Conservation (phyloP, 1,139 yeast species). For the Magnusiomyces tetraspermus region DNA sequence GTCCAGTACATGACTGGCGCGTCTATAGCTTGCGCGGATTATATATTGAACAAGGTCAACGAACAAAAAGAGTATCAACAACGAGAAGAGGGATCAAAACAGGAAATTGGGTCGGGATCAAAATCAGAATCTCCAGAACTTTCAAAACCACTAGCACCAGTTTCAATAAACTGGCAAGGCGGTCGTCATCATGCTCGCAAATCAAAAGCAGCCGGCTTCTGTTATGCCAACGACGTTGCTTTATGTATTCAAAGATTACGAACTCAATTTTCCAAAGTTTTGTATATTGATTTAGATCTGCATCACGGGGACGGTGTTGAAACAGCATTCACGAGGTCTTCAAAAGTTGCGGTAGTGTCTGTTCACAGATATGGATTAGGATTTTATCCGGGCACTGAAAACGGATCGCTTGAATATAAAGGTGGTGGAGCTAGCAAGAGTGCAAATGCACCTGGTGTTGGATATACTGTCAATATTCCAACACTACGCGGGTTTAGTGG, state of each 20-base stretch:
- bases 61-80: not conserved
- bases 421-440: conserved; percentile 19
- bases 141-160: conserved; percentile 16
- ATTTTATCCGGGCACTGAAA: conserved; percentile 68
- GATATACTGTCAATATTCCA: conserved; percentile 46
- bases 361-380: conserved; percentile 57
- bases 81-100: too few species aligned
- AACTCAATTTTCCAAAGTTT: conserved; percentile 38
- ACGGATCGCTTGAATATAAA: conserved; percentile 1
- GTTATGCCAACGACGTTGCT: conserved; percentile 62
- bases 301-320: conserved; percentile 82
- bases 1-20: conserved; percentile 48
- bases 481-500: conserved; percentile 50
- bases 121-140: not conserved
- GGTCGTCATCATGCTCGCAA: conserved; percentile 66
- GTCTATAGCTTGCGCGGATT: conserved; percentile 43
- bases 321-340: conserved; percentile 48
- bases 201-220: conserved; percentile 56
- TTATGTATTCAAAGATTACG: conserved; percentile 45
- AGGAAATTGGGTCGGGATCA: too few species aligned
- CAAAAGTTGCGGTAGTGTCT: conserved; percentile 52
- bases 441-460: conserved; percentile 32
- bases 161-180: conserved; percentile 68
- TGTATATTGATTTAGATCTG: conserved; percentile 62
- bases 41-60: conserved; percentile 17